phyloP scores from a whole-genome alignment of 2,329 filamentous ascomycete genomes.

The Pseudogymnoascus sp. region DNA sequence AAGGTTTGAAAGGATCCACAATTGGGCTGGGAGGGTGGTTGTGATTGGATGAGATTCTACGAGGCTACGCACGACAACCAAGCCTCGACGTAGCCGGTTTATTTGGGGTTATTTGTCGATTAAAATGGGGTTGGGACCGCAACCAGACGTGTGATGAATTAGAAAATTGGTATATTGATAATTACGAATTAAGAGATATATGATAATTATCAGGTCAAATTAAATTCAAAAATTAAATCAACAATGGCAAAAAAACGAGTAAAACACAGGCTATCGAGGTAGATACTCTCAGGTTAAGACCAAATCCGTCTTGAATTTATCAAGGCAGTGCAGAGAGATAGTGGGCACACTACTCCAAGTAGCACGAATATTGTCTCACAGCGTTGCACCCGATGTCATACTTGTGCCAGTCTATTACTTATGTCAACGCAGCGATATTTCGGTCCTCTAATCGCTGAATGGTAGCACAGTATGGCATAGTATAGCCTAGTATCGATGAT shows the following conservation, averaged over 20 bases:
- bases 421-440: not conserved
- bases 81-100: constrained; percentile 1
- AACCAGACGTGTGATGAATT: not conserved
- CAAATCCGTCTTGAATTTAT: not conserved
- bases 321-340: not conserved
- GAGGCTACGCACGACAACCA: constrained; percentile 1
- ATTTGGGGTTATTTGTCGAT: not conserved
- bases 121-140: not conserved
- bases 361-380: not conserved
- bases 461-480: not conserved
- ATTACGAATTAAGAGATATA: not conserved
- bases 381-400: not conserved
- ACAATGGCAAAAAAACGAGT: not conserved
- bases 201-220: not conserved
- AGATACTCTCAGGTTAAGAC: not conserved
- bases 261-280: not conserved
- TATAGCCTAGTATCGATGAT: not conserved
- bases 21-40: not conserved
- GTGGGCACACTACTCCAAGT: not conserved
- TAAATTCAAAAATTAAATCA: not conserved
- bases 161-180: not conserved
- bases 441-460: not conserved
- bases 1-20: constrained; percentile 3
- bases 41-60: not conserved
- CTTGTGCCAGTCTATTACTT: constrained; percentile 1